phyloP scores from a whole-genome alignment of 192 early-diverging fungal genomes.

The Funneliformis geosporum region DNA sequence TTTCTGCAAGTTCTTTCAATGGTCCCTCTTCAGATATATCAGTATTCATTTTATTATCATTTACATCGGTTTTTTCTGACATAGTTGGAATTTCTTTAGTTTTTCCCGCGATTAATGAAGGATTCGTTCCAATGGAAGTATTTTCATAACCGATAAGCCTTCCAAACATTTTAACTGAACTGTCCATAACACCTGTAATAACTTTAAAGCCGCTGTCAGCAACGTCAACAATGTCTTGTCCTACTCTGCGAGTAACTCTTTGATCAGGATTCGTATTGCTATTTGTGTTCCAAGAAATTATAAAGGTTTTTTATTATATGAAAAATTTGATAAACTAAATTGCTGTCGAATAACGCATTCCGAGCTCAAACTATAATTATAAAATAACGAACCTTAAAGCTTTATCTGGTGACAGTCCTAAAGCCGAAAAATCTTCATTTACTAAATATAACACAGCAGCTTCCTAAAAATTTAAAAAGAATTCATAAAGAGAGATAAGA shows the following conservation, averaged over 20 bases:
- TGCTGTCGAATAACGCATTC: too few species aligned
- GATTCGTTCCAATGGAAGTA: not conserved
- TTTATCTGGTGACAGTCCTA: conserved; percentile 15
- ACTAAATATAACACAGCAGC: conserved; percentile 44
- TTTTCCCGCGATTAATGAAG: not conserved
- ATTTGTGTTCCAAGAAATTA: not conserved
- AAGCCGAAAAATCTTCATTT: conserved; percentile 5
- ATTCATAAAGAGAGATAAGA: not conserved
- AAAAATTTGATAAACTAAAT: not conserved
- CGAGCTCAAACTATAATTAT: not conserved
- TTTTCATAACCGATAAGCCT: conserved; percentile 27
- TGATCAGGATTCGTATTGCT: not conserved
- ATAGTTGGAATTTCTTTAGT: not conserved
- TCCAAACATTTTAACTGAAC: conserved; percentile 24
- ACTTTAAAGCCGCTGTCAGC: conserved; percentile 21
- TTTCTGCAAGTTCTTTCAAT: conserved; percentile 3
- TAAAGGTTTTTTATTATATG: not conserved
- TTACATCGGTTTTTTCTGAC: not conserved
- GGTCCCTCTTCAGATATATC: not conserved
- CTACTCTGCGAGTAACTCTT: conserved; percentile 15
- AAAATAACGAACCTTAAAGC: conserved; percentile 8
- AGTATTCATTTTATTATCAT: not conserved
- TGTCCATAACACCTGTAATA: conserved; percentile 22
- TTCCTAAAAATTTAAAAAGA: conserved; percentile 31
- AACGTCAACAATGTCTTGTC: conserved; percentile 18